Evolutionary conservation across 2,329 filamentous ascomycete genomes (phyloP), one percentile per base, ranked within the genome.

Genomic region (Botrytis fragariae): DNA sequence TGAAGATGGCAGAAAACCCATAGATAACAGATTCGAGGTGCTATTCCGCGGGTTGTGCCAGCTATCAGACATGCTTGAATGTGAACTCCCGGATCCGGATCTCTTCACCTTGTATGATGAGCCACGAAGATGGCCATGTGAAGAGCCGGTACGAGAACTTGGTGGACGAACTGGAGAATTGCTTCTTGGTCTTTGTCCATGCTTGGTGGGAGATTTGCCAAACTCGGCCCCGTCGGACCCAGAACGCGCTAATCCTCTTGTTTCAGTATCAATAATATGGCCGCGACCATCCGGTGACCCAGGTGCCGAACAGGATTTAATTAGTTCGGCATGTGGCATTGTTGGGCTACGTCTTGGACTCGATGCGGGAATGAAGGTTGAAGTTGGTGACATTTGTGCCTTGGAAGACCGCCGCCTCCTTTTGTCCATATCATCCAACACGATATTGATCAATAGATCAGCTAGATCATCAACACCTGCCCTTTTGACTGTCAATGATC

Each of bases 351-450:
- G 84, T 64, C 87, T 86, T 39, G 89, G 88, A 76, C 87, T 90
- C 14, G 86, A 83, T 62, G 82, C 82, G 78, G 87, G 82, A 79
- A 85, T 86, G 88, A 92, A 93, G 1, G 91, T 89, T 18, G 90
- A 87, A 1, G 92, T 91, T 5, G 95, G 93, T 0, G 94, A 97
- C 20, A 91, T 87, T 76, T 96, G 93, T 16, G 90, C 87, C 83
- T 97, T 98, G 60, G 94, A 94, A 0, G 95, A 97, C 69, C 96
- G 90, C 74, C 94, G 90, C 37, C 95, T 90, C 76, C 96, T 89
- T 84, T 93, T 96, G 82, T 98, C 95, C 87, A 97, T 96, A 80
- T 99, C 96, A 80, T 99, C 96, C 74, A 99, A 84, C 39, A 99
- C 95, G 77, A 99, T 97, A 78, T 97, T 92, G 76, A 96, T 93